Conservation (phyloP, 192 early-diverging fungal species). For the Geranomyces variabilis region DNA sequence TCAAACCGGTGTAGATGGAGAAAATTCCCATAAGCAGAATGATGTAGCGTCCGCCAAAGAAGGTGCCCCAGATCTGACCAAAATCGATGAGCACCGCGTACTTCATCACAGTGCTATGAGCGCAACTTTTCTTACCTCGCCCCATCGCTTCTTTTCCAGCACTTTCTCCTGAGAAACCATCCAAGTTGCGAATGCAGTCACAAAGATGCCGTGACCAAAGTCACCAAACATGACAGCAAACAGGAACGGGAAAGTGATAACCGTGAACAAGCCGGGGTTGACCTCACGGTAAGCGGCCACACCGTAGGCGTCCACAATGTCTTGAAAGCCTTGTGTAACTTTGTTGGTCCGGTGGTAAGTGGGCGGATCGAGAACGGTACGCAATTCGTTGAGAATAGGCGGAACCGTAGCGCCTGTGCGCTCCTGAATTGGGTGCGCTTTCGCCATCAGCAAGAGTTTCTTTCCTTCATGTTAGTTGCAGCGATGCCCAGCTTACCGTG, state of each 20-base stretch:
- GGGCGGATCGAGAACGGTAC: conserved; percentile 86
- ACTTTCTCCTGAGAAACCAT: conserved; percentile 81
- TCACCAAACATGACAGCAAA: conserved; percentile 99
- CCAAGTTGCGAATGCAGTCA: conserved; percentile 75
- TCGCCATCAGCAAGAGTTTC: conserved; percentile 4
- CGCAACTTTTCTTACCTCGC: conserved; percentile 61
- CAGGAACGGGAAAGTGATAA: conserved; percentile 98
- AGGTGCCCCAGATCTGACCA: conserved; percentile 76
- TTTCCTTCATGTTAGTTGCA: conserved; percentile 2
- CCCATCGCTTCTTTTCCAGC: conserved; percentile 71
- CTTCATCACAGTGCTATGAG: too few species aligned
- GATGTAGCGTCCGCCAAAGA: conserved; percentile 96
- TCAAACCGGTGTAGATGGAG: conserved; percentile 93
- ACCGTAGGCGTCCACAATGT: conserved; percentile 96
- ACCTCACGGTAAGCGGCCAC: conserved; percentile 95
- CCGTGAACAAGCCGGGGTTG: conserved; percentile 96
- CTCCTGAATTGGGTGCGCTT: conserved; percentile 51
- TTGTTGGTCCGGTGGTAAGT: conserved; percentile 96
- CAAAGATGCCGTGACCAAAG: conserved; percentile 91
- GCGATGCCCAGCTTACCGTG: conserved; percentile 50
- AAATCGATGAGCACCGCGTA: not conserved
- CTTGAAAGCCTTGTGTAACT: conserved; percentile 95
- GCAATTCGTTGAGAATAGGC: conserved; percentile 83
- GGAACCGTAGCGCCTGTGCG: conserved; percentile 86
- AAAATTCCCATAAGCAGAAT: conserved; percentile 97